These are phyloP conservation scores for Calonectria honghensis DNA, from an alignment of 2,329 filamentous ascomycete species.

Conservation along the genomic window DNA sequence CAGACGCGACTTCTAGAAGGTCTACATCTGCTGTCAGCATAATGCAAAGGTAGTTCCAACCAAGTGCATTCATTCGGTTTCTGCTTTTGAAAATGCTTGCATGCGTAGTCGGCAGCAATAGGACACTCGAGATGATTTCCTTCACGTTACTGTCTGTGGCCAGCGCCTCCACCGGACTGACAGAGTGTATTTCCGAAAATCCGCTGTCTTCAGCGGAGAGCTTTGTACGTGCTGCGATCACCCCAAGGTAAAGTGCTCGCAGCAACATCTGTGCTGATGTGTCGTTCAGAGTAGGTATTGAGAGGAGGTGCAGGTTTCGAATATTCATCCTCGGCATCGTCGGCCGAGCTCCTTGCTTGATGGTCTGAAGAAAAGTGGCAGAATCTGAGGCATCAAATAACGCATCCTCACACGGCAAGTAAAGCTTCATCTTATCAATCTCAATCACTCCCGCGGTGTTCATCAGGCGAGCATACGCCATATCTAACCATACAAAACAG, in stretches of 20 bases:
- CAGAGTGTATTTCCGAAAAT: not conserved
- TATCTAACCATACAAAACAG: conserved; percentile 4
- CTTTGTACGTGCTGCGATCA: not conserved
- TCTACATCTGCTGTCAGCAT: not conserved
- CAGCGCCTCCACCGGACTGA: not conserved
- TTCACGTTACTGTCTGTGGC: not conserved
- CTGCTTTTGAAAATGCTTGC: not conserved
- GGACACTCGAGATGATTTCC: not conserved
- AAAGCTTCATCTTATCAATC: not conserved
- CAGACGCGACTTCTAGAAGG: not conserved
- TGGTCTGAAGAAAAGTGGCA: not conserved
- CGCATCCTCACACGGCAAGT: conserved; percentile 3
- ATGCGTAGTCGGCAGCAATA: not conserved
- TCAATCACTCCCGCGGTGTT: conserved; percentile 6
- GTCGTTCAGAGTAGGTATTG: not conserved
- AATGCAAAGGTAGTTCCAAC: conserved; percentile 5
- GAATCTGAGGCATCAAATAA: not conserved
- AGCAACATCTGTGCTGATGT: conserved; percentile 5
- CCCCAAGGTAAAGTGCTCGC: not conserved
- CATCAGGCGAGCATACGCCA: conserved; percentile 7
- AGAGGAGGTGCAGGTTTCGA: not conserved
- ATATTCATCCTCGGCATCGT: not conserved
- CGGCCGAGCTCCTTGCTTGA: not conserved
- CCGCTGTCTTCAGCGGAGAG: not conserved
- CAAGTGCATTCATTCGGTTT: conserved; percentile 11